Conservation (phyloP, 805 yeast genomes). For the Yamadazyma scolyti region DNA sequence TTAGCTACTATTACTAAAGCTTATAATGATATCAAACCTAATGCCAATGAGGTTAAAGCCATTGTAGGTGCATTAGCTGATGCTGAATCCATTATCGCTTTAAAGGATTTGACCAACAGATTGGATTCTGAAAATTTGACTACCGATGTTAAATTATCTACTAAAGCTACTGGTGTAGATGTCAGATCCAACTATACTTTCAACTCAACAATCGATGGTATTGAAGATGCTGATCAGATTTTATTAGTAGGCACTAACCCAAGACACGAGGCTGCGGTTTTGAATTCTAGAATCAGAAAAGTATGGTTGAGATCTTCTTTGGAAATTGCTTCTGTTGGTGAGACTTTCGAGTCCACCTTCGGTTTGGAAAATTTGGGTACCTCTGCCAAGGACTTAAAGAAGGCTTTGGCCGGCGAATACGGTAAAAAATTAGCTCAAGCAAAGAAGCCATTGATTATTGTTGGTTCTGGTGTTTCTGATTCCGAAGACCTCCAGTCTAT, state of each 20-base stretch:
- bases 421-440: slow-evolving; percentile 69
- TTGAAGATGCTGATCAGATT: slow-evolving; percentile 80
- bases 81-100: slow-evolving; percentile 77
- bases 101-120: slow-evolving; percentile 73
- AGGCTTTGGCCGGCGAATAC: slow-evolving; percentile 61
- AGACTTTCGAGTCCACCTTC: slow-evolving; percentile 74
- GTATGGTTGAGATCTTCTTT: slow-evolving; percentile 69
- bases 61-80: slow-evolving; percentile 79
- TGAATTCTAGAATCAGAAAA: slow-evolving; percentile 79
- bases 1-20: slow-evolving; percentile 65
- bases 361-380: slow-evolving; percentile 61
- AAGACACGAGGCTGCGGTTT: slow-evolving; percentile 84
- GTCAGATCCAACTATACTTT: slow-evolving; percentile 75
- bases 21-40: slow-evolving; percentile 50
- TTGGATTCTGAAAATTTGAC: slow-evolving; percentile 80
- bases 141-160: slow-evolving; percentile 61
- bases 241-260: slow-evolving; percentile 84
- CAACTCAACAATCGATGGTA: slow-evolving; percentile 74
- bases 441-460: slow-evolving; percentile 69
- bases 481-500: slow-evolving; percentile 60
- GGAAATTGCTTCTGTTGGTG: slow-evolving; percentile 72
- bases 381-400: slow-evolving; percentile 50
- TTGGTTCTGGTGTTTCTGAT: slow-evolving; percentile 78
- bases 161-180: slow-evolving; percentile 62
- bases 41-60: slow-evolving; percentile 72